Base-by-base conservation (phyloP, 768 basidiomycete genomes). In the Boletus sensibilis region DNA sequence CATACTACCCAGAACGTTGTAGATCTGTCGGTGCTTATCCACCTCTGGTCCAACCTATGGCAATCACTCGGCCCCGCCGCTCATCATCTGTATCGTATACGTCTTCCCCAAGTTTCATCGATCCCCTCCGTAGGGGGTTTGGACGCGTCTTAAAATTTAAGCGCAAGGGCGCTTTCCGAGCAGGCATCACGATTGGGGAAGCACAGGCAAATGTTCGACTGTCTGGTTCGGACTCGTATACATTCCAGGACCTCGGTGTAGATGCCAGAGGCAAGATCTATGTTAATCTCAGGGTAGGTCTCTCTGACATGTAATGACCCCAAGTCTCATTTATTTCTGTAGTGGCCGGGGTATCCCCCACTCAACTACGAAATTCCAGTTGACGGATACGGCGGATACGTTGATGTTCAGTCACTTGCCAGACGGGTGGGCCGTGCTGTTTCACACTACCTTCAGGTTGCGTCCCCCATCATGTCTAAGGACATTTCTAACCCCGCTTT, bases 341-440 rank as follows among this genome's bases (percentile, higher is more conserved):
- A 89, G 88, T 90, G 87, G 87, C 75, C 81, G 41, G 87, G 87
- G 1, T 88, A 88, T 64, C 70, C 78, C 40, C 79, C 87, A 10
- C 78, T 88, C 69, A 88, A 85, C 40, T 90, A 89, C 60, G 85
- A 89, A 65, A 83, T 90, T 42, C 88, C 88, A 1, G 72, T 89
- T 42, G 86, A 88, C 61, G 79, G 79, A 12, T 86, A 86, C 63
- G 80, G 82, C 53, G 83, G 86, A 31, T 82, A 82, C 43, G 79
- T 86, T 39, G 83, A 83, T 64, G 74, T 90, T 35, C 79, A 83
- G 69, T 85, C 86, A 6, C 79, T 90, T 29, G 83, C 84, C 46
- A 78, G 88, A 64, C 78, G 88, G 52, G 81, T 87, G 46, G 83
- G 83, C 16, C 78, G 88, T 59, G 87, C 86, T 46, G 86, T 85